Base-by-base conservation (phyloP, 2,329 filamentous ascomycete genomes). In the Chaetomium olivaceum region DNA sequence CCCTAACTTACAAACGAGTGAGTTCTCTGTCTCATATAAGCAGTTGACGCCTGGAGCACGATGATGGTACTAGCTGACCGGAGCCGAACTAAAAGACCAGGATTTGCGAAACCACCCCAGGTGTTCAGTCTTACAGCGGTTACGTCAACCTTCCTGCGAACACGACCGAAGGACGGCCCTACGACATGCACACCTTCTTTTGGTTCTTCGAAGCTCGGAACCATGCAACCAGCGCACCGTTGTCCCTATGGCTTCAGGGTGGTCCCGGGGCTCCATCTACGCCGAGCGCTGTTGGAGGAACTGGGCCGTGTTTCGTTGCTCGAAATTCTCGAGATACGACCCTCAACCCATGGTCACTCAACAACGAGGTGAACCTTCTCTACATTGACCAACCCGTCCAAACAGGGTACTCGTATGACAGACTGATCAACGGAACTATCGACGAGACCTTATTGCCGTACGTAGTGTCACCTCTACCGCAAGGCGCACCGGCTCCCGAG, bases 311-410 rank as follows among this genome's bases (percentile, higher is more conserved):
- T 54, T 74, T 74, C 11, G 77, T 88, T 33, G 81, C 52, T 75
- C 77, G 76, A 51, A 81, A 85, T 46, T 82, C 81, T 55, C 84
- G 85, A 72, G 76, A 74, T n/a, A 81, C 80, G 0, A 72, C 71
- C 21, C 66, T 78, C 27, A 88, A 88, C 66, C 83, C 84, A 0
- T 87, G 83, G 77, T 83, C 83, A 2, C 88, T 85, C 84, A 85
- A 83, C 70, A 86, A 86, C 70, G 80, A 82, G 19, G 83, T 82
- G 65, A 89, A 89, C 67, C 83, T 89, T 80, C 81, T 90, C 8
- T 89, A 87, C 74, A 86, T 90, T 67, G 87, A 90, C 72, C 84
- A 90, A 74, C 88, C 73, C 0, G 70, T 73, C 65, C 74, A 71
- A 57, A 71, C 72, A 1, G 74, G 74, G 11, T 74, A 75, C 68